These are phyloP conservation scores for Suillus ampliporus DNA, from an alignment of 768 basidiomycete genomes.

Conservation along the genomic window DNA sequence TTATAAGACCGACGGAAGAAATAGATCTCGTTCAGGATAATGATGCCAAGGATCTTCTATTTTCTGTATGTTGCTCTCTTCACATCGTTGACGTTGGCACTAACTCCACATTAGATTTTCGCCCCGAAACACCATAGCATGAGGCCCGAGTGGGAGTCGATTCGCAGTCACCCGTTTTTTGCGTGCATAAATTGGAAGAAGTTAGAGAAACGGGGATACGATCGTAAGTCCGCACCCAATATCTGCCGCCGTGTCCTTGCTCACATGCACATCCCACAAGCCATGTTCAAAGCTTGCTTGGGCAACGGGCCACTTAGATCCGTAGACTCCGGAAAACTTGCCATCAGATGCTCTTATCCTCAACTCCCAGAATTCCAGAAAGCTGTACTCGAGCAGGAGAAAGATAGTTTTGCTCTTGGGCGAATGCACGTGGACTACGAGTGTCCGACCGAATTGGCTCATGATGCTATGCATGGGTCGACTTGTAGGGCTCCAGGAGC, in stretches of 20 bases:
- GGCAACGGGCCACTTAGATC: not conserved
- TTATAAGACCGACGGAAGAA: slow-evolving; percentile 9
- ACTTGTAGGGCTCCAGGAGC: not conserved
- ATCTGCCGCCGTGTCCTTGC: not conserved
- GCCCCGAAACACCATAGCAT: slow-evolving; percentile 7
- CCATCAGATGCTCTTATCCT: slow-evolving; percentile 1
- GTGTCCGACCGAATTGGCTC: not conserved
- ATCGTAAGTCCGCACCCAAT: slow-evolving; percentile 8
- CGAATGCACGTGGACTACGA: not conserved
- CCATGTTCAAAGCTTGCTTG: slow-evolving; percentile 6
- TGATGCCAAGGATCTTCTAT: slow-evolving; percentile 16
- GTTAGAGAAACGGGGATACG: slow-evolving; percentile 14
- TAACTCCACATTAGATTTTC: slow-evolving; percentile 7
- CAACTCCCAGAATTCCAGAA: not conserved
- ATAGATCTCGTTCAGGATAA: slow-evolving; percentile 11
- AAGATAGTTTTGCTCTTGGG: not conserved
- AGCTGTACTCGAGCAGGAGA: not conserved
- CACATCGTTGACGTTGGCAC: not conserved
- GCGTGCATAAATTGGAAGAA: slow-evolving; percentile 12
- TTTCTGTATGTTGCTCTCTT: slow-evolving; percentile 2
- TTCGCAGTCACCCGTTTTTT: slow-evolving; percentile 18
- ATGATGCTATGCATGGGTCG: not conserved
- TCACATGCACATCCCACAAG: not conserved
- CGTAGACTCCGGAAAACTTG: slow-evolving; percentile 1
- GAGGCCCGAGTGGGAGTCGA: slow-evolving; percentile 16